phyloP scores from a whole-genome alignment of 2,329 filamentous ascomycete species.

The Cadophora sp. region DNA sequence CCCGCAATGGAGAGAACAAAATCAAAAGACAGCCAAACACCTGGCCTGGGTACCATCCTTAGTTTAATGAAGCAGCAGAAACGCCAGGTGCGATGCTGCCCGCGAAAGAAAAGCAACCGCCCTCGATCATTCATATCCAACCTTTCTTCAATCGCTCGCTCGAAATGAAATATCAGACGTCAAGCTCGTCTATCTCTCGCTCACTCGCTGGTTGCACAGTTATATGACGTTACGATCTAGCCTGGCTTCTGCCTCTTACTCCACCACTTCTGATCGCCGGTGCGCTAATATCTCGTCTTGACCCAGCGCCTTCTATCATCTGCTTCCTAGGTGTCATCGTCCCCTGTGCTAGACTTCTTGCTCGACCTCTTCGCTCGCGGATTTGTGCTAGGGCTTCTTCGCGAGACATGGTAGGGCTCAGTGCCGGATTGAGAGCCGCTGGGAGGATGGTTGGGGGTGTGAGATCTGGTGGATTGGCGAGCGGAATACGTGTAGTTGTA shows the following conservation, averaged over 20 bases:
- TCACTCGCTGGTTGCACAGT: background rate
- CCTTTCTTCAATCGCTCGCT: constrained; percentile 8
- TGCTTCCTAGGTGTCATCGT: constrained; percentile 63
- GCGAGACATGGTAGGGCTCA: constrained; percentile 71
- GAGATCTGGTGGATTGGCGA: constrained; percentile 39
- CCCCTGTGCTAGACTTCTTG: constrained; percentile 70
- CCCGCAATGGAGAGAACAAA: constrained; percentile 3
- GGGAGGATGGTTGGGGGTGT: constrained; percentile 32
- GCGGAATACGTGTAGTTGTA: constrained; percentile 44
- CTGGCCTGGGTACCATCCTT: constrained; percentile 23
- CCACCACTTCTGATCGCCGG: constrained; percentile 39
- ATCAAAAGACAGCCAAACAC: constrained; percentile 25
- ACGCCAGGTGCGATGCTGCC: constrained; percentile 41
- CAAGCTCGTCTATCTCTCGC: background rate
- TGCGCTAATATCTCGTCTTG: constrained; percentile 43
- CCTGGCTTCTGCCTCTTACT: constrained; percentile 36
- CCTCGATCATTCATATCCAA: constrained; percentile 21
- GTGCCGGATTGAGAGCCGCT: constrained; percentile 53
- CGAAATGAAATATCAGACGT: background rate
- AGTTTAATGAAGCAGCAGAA: constrained; percentile 25
- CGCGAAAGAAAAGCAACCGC: constrained; percentile 18
- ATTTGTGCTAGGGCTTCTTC: constrained; percentile 81
- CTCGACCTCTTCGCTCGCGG: constrained; percentile 72
- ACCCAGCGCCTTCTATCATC: constrained; percentile 37
- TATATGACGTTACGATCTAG: constrained; percentile 22